These are phyloP conservation scores for Arachis stenosperma DNA, from an alignment of 306 rosid species.

Conservation along the genomic window DNA sequence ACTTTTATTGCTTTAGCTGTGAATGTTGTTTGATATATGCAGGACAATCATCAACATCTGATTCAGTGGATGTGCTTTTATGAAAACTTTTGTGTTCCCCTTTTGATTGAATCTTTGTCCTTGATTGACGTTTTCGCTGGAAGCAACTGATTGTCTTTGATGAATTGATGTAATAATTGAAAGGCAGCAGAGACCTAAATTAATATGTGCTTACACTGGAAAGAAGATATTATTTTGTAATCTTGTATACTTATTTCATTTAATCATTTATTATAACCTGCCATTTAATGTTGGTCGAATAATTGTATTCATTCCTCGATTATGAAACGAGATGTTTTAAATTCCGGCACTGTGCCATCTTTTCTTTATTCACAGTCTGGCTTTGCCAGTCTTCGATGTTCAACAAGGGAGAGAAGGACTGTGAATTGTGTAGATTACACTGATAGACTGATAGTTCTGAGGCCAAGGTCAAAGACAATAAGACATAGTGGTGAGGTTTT, in stretches of 20 bases:
- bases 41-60: slow-evolving; percentile 14
- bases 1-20: slow-evolving; percentile 12
- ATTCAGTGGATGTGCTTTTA: slow-evolving; percentile 25
- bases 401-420: slow-evolving; percentile 68
- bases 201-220: neutral
- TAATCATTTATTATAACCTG: slow-evolving; percentile 1
- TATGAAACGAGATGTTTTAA: slow-evolving; percentile 32
- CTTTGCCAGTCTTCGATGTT: slow-evolving; percentile 68
- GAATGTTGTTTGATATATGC: slow-evolving; percentile 25
- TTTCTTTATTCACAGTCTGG: slow-evolving; percentile 50
- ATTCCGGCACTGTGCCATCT: slow-evolving; percentile 32
- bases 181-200: neutral
- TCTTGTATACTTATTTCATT: slow-evolving; percentile 3
- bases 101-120: slow-evolving; percentile 18
- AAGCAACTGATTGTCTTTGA: slow-evolving; percentile 21
- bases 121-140: neutral
- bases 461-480: slow-evolving; percentile 63
- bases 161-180: slow-evolving; percentile 9
- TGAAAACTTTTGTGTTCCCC: neutral
- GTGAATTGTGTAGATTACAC: slow-evolving; percentile 48
- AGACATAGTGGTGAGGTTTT: slow-evolving; percentile 71
- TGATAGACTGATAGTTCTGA: slow-evolving; percentile 71
- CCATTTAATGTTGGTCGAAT: slow-evolving; percentile 22
- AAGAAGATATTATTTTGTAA: slow-evolving; percentile 25
- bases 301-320: slow-evolving; percentile 16